Evolutionary conservation across 495 filamentous ascomycete genomes (phyloP), one percentile per base, ranked within the genome.

Genomic region (Xylaria longipes): DNA sequence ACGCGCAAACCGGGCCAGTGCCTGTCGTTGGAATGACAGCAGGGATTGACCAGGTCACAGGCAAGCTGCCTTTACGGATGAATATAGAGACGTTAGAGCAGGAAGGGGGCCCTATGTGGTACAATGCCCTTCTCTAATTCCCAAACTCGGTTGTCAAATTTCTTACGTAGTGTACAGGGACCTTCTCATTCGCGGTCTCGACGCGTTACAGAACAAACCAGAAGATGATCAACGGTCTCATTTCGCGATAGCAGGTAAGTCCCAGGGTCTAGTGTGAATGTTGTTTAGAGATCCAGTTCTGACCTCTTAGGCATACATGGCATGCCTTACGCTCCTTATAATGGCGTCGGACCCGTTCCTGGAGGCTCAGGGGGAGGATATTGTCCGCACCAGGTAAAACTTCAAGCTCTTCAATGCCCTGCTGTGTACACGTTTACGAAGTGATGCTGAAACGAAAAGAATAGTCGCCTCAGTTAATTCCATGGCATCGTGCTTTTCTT

Each of bases 251-350:
- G 75, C 84, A 61, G 87, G 87, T 85, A 79, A 76, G 76, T 54
- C 15, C 6, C 9, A 33, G 1, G 20, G 31, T 22, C n/a, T 12
- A 33, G 14, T 43, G 56, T 57, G 17, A 41, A 46, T 37, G 3
- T 29, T 50, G 22, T 25, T 27, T 39, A 11, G 37, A 60, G 20
- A n/a, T 31, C 14, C 27, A 52, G 20, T 20, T 35, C 63, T 66
- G 33, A 71, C 52, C 6, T 25, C 29, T n/a, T 56, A 88, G 86
- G 84, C 27, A 87, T 88, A 63, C 87, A 88, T 68, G 86, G 86
- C 22, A 74, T 81, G 27, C 85, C 86, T 17, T 84, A 84, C 71
- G 76, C 74, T 37, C 73, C 80, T 31, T 89, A 84, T 81, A 83
- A 89, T 68, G 82, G 78, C 39, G 80, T 83, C 15, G 78, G 73